These are phyloP conservation scores for Amborella trichopoda DNA, from an alignment of 164 flowering plant genomes.

Conservation along the genomic window DNA sequence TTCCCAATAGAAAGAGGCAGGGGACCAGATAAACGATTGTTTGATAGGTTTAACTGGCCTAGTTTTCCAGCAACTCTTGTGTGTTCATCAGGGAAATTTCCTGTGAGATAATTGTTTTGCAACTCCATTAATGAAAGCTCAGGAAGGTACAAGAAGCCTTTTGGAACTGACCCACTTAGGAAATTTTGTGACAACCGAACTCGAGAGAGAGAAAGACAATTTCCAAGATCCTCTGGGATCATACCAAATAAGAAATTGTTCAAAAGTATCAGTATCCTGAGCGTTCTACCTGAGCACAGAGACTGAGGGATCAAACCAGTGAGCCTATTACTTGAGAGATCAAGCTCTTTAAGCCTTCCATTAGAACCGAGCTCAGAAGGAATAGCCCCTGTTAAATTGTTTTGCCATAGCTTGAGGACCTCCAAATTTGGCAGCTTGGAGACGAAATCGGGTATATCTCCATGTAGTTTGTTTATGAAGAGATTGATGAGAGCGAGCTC, in stretches of 20 bases:
- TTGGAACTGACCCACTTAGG: conserved; percentile 40
- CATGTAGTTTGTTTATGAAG: conserved; percentile 33
- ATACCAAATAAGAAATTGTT: conserved; percentile 55
- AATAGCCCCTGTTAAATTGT: conserved; percentile 35
- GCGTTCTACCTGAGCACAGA: conserved; percentile 38
- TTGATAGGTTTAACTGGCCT: conserved; percentile 33
- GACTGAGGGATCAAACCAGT: conserved; percentile 39
- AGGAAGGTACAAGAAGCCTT: conserved; percentile 46
- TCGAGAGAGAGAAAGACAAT: conserved; percentile 32
- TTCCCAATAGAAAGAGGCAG: conserved; percentile 45
- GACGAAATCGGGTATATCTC: conserved; percentile 41
- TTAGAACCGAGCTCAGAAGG: conserved; percentile 24
- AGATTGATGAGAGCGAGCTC: conserved; percentile 34
- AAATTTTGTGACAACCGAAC: conserved; percentile 51
- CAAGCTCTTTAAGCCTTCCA: conserved; percentile 25
- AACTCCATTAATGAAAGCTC: conserved; percentile 39
- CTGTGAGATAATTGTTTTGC: conserved; percentile 43
- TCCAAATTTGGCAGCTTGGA: conserved; percentile 49
- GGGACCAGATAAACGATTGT: conserved; percentile 43
- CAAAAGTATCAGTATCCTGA: conserved; percentile 34
- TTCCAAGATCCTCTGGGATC: conserved; percentile 42
- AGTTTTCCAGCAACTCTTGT: conserved; percentile 23
- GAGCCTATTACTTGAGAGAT: conserved; percentile 53
- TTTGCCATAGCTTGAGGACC: conserved; percentile 53
- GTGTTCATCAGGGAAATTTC: conserved; percentile 20